Base-by-base conservation (phyloP, 202 grass and related monocot species). In the Musa balbisiana region DNA sequence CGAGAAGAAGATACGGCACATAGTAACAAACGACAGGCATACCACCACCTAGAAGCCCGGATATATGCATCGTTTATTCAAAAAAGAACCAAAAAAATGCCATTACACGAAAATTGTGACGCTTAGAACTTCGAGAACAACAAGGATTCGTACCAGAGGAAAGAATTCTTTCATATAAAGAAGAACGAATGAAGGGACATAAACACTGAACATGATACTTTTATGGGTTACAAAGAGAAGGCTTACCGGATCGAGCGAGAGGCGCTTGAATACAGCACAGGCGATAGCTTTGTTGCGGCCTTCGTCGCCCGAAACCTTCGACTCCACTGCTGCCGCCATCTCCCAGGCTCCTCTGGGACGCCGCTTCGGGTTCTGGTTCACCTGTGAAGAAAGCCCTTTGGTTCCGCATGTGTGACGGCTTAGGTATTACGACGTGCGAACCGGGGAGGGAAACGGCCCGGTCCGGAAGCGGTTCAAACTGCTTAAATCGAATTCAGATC, bases 201-300 rank as follows among this genome's bases (percentile, higher is more conserved):
- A 75, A 67, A 76, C 82, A 22, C 65, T 29, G 67, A 43, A 43
- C 0, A 43, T 43, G 33, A 43, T 43, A 8, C 33, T 43, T 43
- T 43, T 79, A 29, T 9, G 21, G 21, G 63, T 17, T 23, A 9
- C 62, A 71, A 50, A 12, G 22, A 73, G 8, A 55, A 29, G 58
- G 51, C 72, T 78, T 66, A 97, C 90, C 4, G 87, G 67, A 87
- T 97, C 87, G 72, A 85, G 20, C 51, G 80, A 76, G 19, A 89
- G 76, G 71, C 83, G 82, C 73, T 85, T 97, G 90, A 82, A 89
- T 54, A 97, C 85, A 69, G 86, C 93, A 71, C 76, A 79, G 52
- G 76, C 83, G 59, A 92, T 90, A 63, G 82, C 86, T 78, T 81
- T 81, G 85, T 92, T 92, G 82, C 82, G 79, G 83, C 77, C 66